These are phyloP conservation scores for Emergomyces orientalis DNA, from an alignment of 2,329 filamentous ascomycete species.

Conservation along the genomic window DNA sequence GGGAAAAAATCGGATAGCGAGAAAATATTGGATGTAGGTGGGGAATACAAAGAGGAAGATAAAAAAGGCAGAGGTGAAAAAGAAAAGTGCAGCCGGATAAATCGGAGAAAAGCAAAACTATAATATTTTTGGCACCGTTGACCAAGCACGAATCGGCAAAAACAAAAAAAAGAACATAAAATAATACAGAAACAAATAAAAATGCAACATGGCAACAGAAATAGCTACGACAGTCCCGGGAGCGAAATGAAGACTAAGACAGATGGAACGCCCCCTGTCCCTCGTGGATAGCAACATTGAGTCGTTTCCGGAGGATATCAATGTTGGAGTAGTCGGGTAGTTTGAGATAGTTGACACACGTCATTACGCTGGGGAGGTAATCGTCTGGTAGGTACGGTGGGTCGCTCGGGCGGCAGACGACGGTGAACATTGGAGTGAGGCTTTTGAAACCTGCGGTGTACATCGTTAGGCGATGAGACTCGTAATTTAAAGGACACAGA, in stretches of 20 bases:
- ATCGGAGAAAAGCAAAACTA: not conserved
- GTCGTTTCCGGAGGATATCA: slow-evolving; percentile 64
- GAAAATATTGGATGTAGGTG: not conserved
- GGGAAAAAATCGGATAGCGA: not conserved
- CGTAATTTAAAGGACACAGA: not conserved
- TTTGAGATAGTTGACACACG: slow-evolving; percentile 98
- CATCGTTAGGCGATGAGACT: not conserved
- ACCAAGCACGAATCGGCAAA: too few species aligned
- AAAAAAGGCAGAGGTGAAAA: too few species aligned
- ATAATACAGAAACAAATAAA: not conserved
- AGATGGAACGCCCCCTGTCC: slow-evolving; percentile 97
- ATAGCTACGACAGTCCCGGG: not conserved
- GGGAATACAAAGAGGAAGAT: not conserved
- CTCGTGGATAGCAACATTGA: slow-evolving; percentile 81
- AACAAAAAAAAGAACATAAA: not conserved
- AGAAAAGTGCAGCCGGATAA: not conserved
- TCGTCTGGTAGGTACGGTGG: slow-evolving; percentile 88
- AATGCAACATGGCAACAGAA: not conserved
- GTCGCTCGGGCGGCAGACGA: slow-evolving; percentile 98
- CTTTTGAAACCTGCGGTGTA: slow-evolving; percentile 71
- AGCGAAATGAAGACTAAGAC: slow-evolving; percentile 47
- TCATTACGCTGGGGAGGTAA: slow-evolving; percentile 99
- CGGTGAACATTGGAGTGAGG: slow-evolving; percentile 95
- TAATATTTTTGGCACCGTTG: too few species aligned
- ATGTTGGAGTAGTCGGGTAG: slow-evolving; percentile 84